These are phyloP conservation scores for Leucocoprinus birnbaumii DNA, from an alignment of 768 basidiomycete genomes.

Conservation along the genomic window DNA sequence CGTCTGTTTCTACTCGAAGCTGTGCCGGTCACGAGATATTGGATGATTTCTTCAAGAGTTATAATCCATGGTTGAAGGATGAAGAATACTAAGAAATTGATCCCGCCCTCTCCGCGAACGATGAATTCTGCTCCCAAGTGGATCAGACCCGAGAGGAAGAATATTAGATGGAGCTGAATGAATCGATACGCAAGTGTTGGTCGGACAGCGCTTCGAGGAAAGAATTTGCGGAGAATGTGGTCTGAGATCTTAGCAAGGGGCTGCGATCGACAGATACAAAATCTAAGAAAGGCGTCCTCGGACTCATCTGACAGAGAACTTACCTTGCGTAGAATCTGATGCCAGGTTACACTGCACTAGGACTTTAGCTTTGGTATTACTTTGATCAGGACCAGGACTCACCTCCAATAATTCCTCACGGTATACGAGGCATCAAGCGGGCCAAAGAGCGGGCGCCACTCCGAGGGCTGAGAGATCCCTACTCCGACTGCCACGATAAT, in stretches of 20 bases:
- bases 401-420: constrained; percentile 39
- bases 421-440: constrained; percentile 30
- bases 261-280: too few relatives aligned
- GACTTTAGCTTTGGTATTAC: constrained; percentile 2
- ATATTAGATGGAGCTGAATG: constrained; percentile 19
- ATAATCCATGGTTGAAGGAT: constrained; percentile 26
- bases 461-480: constrained; percentile 24
- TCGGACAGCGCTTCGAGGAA: too few relatives aligned
- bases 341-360: constrained; percentile 24
- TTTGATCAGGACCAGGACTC: constrained; percentile 11
- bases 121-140: constrained; percentile 27
- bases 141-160: constrained; percentile 28
- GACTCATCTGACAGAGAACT: too few relatives aligned
- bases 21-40: constrained; percentile 12
- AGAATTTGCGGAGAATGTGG: constrained; percentile 21
- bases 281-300: too few relatives aligned
- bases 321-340: constrained; percentile 34
- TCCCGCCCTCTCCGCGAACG: constrained; percentile 16
- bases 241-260: constrained; percentile 14
- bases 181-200: constrained; percentile 8
- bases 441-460: constrained; percentile 39
- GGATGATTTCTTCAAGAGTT: constrained; percentile 21
- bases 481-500: constrained; percentile 22
- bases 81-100: constrained; percentile 25
- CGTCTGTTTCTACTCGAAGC: neutral